Percentiles rank a stretch among this genome's conserved stretches.
Evolutionary conservation across 2,329 filamentous ascomycete genomes (phyloP).

Genomic region (Beauveria asiatica): DNA sequence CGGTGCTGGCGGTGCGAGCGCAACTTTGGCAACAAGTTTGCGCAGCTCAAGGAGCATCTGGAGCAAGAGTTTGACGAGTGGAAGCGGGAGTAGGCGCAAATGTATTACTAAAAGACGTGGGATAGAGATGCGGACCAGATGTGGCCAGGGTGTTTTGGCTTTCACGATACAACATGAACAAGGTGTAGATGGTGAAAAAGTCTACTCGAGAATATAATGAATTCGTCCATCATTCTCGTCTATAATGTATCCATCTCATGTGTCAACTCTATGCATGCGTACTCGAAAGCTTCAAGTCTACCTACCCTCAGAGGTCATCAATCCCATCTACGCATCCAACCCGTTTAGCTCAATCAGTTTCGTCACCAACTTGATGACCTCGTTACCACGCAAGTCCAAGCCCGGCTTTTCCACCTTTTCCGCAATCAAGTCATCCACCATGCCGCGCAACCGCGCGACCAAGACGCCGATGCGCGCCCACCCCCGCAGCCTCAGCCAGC

Average conservation of each 20-base stretch:
- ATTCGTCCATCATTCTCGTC: too few relatives aligned
- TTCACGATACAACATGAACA: too few relatives aligned
- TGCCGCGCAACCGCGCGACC: constrained; percentile 69
- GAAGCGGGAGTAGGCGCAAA: constrained; percentile 49
- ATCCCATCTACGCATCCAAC: constrained; percentile 49
- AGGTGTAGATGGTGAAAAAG: too few relatives aligned
- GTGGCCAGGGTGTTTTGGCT: too few relatives aligned
- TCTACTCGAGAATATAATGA: too few relatives aligned
- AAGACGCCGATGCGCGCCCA: constrained; percentile 94
- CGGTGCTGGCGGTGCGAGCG: constrained; percentile 76
- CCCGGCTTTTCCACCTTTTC: constrained; percentile 70
- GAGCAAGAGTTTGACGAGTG: constrained; percentile 66
- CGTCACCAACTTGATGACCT: constrained; percentile 69
- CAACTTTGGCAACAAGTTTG: constrained; percentile 68
- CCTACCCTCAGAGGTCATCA: not conserved
- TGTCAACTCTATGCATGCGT: too few relatives aligned
- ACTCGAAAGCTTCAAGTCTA: too few relatives aligned
- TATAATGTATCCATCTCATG: too few relatives aligned
- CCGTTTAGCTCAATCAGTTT: constrained; percentile 85
- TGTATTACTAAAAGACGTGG: too few relatives aligned
- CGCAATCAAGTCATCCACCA: constrained; percentile 80
- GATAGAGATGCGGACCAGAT: too few relatives aligned
- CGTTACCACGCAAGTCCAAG: constrained; percentile 46
- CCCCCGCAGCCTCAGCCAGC: constrained; percentile 76
- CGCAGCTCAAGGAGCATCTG: constrained; percentile 66